Percentiles rank a stretch among this genome's conserved stretches.
Evolutionary conservation across 371 early-diverging fungal species (phyloP).

Genomic region (Mucor sp.): DNA sequence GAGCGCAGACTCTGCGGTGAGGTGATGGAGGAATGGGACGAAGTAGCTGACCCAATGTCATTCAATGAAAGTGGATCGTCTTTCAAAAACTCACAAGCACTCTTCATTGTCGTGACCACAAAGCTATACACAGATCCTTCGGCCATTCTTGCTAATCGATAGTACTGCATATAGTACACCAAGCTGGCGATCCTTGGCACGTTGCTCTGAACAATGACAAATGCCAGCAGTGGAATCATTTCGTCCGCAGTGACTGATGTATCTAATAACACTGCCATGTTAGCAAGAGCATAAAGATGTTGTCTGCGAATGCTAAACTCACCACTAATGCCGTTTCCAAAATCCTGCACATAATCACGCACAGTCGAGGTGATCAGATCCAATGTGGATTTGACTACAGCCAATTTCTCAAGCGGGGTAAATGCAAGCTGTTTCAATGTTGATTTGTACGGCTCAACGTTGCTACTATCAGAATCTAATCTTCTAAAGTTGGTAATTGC

Average conservation of each 20-base stretch:
- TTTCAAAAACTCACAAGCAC: constrained; percentile 58
- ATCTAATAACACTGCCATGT: constrained; percentile 5
- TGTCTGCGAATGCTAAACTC: neutral
- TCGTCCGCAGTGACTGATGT: constrained; percentile 63
- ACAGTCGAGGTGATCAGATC: constrained; percentile 46
- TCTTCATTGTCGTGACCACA: constrained; percentile 56
- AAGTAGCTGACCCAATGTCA: constrained; percentile 36
- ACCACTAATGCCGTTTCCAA: constrained; percentile 22
- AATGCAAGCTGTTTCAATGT: constrained; percentile 29
- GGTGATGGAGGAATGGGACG: constrained; percentile 22
- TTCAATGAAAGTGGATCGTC: constrained; percentile 55
- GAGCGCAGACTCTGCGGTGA: constrained; percentile 6
- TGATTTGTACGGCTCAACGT: constrained; percentile 16
- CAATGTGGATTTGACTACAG: constrained; percentile 38
- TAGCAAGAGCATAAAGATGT: too few relatives aligned
- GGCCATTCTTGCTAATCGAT: constrained; percentile 49
- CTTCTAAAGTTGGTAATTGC: constrained; percentile 37
- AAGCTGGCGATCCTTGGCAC: constrained; percentile 56
- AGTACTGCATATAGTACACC: constrained; percentile 59
- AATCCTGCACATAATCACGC: constrained; percentile 27
- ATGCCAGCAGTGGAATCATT: constrained; percentile 63
- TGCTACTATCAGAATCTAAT: constrained; percentile 30
- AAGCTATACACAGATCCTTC: constrained; percentile 56
- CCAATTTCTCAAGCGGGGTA: constrained; percentile 53
- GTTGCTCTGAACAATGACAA: constrained; percentile 53